Evolutionary conservation across 176 grass and related monocot species (phyloP).

Genomic region (Luzula sylvatica): DNA sequence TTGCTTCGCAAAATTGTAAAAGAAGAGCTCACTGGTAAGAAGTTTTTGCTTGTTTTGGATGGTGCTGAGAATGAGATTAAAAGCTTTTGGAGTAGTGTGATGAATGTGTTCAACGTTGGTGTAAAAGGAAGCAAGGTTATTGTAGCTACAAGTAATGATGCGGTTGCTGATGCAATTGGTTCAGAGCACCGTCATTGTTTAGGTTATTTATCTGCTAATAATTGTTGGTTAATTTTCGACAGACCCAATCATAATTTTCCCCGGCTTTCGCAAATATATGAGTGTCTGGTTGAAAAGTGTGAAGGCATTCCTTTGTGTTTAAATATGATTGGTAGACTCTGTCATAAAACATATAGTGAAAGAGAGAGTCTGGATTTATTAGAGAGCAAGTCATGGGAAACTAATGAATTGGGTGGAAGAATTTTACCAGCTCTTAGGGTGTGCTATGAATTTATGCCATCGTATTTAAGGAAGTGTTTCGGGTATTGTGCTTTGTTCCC

Average conservation of each 20-base stretch:
- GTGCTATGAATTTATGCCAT: slow-evolving; percentile 8
- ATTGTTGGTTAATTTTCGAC: background rate
- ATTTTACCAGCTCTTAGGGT: slow-evolving; percentile 2
- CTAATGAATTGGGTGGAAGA: background rate
- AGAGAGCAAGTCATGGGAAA: background rate
- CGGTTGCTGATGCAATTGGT: background rate
- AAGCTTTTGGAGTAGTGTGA: background rate
- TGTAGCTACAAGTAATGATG: background rate
- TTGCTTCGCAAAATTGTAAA: slow-evolving; percentile 3
- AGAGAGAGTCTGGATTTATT: background rate
- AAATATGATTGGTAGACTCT: slow-evolving; percentile 4
- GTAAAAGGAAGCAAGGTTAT: slow-evolving; percentile 13
- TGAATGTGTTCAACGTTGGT: slow-evolving; percentile 2
- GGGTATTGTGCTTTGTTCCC: slow-evolving; percentile 33
- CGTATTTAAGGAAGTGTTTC: slow-evolving; percentile 24
- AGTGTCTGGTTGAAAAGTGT: background rate
- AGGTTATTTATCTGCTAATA: slow-evolving; percentile 13
- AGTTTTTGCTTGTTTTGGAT: slow-evolving; percentile 24
- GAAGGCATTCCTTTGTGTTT: background rate
- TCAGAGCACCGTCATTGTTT: slow-evolving; percentile 2
- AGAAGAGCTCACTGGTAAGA: slow-evolving; percentile 3
- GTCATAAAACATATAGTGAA: background rate
- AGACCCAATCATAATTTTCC: background rate
- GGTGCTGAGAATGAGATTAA: slow-evolving; percentile 13
- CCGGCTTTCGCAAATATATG: background rate